Evolutionary conservation across 306 rosid species (phyloP), one percentile per base, ranked within the genome.

Genomic region (Sphenostylis stenocarpa): DNA sequence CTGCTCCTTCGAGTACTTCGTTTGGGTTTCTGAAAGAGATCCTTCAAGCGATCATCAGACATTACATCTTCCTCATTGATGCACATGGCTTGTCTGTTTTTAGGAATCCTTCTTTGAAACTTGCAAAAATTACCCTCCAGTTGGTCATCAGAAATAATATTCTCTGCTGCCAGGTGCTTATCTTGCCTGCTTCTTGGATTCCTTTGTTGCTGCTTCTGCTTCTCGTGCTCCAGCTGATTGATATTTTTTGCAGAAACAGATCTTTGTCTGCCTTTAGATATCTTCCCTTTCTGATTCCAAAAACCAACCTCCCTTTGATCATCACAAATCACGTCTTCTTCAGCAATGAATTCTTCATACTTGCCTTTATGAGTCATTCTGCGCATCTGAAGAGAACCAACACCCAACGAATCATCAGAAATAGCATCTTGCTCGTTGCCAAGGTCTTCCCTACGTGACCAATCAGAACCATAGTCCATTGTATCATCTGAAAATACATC

Each of bases 101-200:
- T 82, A 76, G 73, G 62, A 71, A 64, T 58, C 82, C 80, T 82
- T 48, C 80, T 75, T 67, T 51, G 77, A 64, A 53, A 71, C 75
- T 33, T 79, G 20, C 60, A 70, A 44, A 17, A 58, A 26, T 55
- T 64, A 29, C 71, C 78, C 78, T 78, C 80, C 19, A 62, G 24
- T 66, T 75, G 82, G 76, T 79, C 69, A 71, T 79, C 82, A 51
- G 84, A 82, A 17, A 57, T 56, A n/a, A 45, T 61, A 58, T 70
- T 74, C 67, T 85, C 84, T 65, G 39, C 65, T 7, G 31, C 21
- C 6, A 64, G 69, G 73, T 56, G 33, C 78, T 88, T 87, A 36
- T 82, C 77, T 75, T 43, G 90, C 84, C 85, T 90, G 71, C 84
- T 81, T 80, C 84, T 85, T 7, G 87, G 86, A 82, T 77, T 75